A percentile compares a stretch with the other conserved stretches of the same genome.
phyloP scores from a whole-genome alignment of 164 flowering plant species.

The Kalanchoe fedtschenkoi region DNA sequence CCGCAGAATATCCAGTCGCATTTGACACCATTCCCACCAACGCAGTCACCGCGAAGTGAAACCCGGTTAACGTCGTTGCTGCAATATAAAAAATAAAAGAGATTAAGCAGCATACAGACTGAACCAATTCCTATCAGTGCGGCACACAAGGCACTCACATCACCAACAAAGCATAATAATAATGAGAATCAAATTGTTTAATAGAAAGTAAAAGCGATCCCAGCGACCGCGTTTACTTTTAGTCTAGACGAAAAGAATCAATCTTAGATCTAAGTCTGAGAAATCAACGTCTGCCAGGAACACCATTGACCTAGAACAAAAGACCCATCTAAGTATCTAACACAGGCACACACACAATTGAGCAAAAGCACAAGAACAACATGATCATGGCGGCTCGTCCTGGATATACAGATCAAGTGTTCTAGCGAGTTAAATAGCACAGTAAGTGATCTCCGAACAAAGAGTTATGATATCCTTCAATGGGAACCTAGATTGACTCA shows the following conservation, averaged over 20 bases:
- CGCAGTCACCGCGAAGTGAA: conserved; percentile 2
- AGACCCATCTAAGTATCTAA: background rate
- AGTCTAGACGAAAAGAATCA: background rate
- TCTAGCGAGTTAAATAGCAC: too few relatives aligned
- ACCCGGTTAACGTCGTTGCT: background rate
- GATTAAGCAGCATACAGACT: background rate
- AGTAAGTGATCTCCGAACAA: too few relatives aligned
- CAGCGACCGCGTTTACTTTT: background rate
- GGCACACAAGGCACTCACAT: too few relatives aligned
- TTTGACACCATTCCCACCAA: conserved; percentile 4
- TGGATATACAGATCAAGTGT: background rate
- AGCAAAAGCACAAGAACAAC: background rate
- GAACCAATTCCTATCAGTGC: background rate
- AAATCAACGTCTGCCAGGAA: too few relatives aligned
- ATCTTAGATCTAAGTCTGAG: too few relatives aligned
- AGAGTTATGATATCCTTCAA: too few relatives aligned
- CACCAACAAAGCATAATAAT: too few relatives aligned
- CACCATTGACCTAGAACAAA: background rate
- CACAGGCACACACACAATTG: background rate
- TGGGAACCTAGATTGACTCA: too few relatives aligned
- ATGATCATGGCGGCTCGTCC: background rate
- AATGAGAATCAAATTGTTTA: too few relatives aligned
- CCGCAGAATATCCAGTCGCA: background rate
- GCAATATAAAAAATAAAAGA: background rate
- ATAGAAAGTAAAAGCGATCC: background rate